These are phyloP conservation scores for Cyclotella distinguenda DNA, from an alignment of 108 stramenopile species.

Conservation along the genomic window DNA sequence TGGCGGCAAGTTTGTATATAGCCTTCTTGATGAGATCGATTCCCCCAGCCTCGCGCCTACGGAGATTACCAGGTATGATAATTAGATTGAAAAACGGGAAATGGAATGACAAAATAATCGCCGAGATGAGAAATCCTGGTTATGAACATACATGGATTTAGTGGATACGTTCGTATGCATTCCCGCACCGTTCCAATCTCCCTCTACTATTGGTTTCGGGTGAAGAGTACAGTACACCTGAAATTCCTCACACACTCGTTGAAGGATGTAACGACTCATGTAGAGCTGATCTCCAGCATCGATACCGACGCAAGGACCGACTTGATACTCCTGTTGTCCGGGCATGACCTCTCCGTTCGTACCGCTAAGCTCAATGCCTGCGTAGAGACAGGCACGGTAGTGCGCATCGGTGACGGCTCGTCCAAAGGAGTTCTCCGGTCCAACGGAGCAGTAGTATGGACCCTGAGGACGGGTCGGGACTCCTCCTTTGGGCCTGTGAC, in stretches of 20 bases:
- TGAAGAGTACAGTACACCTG: constrained; percentile 95
- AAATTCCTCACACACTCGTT: constrained; percentile 96
- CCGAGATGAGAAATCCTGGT: no score
- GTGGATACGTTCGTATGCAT: constrained; percentile 98
- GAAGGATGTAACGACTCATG: constrained; percentile 96
- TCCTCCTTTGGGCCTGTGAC: constrained; percentile 93
- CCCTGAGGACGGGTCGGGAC: constrained; percentile 87
- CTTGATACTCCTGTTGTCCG: constrained; percentile 98
- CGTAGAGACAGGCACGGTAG: constrained; percentile 96
- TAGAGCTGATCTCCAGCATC: constrained; percentile 97
- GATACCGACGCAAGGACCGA: constrained; percentile 97
- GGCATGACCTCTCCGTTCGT: constrained; percentile 99
- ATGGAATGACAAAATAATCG: no score
- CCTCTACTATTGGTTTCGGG: constrained; percentile 97
- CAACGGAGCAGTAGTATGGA: constrained; percentile 97
- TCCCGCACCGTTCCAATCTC: constrained; percentile 99
- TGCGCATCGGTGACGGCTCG: constrained; percentile 91
- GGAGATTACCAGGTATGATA: no score
- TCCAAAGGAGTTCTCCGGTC: constrained; percentile 93
- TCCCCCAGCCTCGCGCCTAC: constrained; percentile 95
- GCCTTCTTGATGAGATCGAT: constrained; percentile 91
- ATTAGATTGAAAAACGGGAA: no score
- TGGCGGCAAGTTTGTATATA: constrained; percentile 94
- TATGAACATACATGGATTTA: no score
- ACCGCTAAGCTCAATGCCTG: constrained; percentile 92